A percentile compares a stretch with the other conserved stretches of the same genome.
These are phyloP conservation scores for Penicillium digitatum DNA, from an alignment of 2,329 filamentous ascomycete genomes.

Conservation along the genomic window DNA sequence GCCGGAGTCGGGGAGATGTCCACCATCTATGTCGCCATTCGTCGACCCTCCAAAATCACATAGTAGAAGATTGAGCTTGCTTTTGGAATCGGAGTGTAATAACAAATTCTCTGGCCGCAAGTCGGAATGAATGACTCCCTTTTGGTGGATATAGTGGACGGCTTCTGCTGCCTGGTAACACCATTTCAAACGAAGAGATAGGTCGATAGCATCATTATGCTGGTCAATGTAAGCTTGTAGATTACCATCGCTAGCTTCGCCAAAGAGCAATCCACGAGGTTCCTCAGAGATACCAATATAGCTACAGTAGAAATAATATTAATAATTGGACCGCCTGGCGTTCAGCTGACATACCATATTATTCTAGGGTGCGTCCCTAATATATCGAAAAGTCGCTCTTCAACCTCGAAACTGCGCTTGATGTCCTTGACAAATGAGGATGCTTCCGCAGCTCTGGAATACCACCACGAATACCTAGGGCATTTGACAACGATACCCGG, in stretches of 20 bases:
- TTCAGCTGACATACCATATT: neutral
- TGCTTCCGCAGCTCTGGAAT: neutral
- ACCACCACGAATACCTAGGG: conserved; percentile 8
- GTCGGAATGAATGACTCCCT: conserved; percentile 35
- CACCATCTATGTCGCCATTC: conserved; percentile 27
- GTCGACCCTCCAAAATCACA: conserved; percentile 35
- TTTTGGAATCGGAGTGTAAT: conserved; percentile 23
- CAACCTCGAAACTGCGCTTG: conserved; percentile 7
- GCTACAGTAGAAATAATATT: neutral
- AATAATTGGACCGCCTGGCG: neutral
- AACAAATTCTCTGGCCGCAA: conserved; percentile 33
- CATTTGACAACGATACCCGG: conserved; percentile 11
- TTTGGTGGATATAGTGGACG: conserved; percentile 28
- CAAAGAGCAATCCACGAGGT: conserved; percentile 13
- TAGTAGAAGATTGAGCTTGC: conserved; percentile 29
- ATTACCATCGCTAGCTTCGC: conserved; percentile 24
- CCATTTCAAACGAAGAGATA: conserved; percentile 24
- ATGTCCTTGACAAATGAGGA: conserved; percentile 1
- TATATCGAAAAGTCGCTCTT: conserved; percentile 6
- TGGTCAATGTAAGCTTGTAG: conserved; percentile 16
- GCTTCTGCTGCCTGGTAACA: conserved; percentile 29
- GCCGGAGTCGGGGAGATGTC: conserved; percentile 27
- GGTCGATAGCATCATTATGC: conserved; percentile 18
- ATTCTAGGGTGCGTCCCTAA: conserved; percentile 2
- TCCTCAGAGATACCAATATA: conserved; percentile 4